phyloP scores from a whole-genome alignment of 129 eudicot species.

The Silybum marianum region DNA sequence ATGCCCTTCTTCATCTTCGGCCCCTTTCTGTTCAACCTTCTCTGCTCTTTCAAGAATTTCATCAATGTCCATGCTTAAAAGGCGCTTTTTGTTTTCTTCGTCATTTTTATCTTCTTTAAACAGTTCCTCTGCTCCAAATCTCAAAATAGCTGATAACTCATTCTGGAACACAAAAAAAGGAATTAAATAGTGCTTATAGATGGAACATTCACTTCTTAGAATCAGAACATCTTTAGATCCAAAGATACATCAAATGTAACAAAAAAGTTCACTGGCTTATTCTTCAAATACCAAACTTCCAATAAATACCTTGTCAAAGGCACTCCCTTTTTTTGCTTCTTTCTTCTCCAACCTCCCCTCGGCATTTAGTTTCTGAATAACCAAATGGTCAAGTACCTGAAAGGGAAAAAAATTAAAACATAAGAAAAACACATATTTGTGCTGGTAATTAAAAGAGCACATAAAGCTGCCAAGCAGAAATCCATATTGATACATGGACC shows the following conservation, averaged over 20 bases:
- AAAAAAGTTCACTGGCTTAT: background rate
- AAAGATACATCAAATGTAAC: background rate
- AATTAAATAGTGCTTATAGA: background rate
- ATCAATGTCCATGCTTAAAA: slow-evolving; percentile 90
- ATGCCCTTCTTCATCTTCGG: slow-evolving; percentile 65
- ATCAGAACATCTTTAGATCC: background rate
- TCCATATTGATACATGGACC: background rate
- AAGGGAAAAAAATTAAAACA: slow-evolving; percentile 11
- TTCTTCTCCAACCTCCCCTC: slow-evolving; percentile 97
- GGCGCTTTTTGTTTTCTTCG: slow-evolving; percentile 92
- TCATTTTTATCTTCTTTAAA: slow-evolving; percentile 94
- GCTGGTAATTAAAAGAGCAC: background rate
- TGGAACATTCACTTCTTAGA: background rate
- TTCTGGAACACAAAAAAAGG: slow-evolving; percentile 54
- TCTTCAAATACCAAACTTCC: slow-evolving; percentile 13
- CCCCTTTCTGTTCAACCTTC: slow-evolving; percentile 80
- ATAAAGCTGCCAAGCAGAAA: slow-evolving; percentile 8
- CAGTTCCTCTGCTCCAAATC: slow-evolving; percentile 99
- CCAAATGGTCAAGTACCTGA: slow-evolving; percentile 98
- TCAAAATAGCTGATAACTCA: slow-evolving; percentile 95
- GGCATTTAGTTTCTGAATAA: slow-evolving; percentile 94
- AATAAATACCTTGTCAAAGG: slow-evolving; percentile 81
- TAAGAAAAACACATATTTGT: background rate
- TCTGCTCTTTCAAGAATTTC: slow-evolving; percentile 99
- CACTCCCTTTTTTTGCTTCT: slow-evolving; percentile 85